These are phyloP conservation scores for Aotearoamyces nothofagi DNA, from an alignment of 2,329 filamentous ascomycete species.

Conservation along the genomic window DNA sequence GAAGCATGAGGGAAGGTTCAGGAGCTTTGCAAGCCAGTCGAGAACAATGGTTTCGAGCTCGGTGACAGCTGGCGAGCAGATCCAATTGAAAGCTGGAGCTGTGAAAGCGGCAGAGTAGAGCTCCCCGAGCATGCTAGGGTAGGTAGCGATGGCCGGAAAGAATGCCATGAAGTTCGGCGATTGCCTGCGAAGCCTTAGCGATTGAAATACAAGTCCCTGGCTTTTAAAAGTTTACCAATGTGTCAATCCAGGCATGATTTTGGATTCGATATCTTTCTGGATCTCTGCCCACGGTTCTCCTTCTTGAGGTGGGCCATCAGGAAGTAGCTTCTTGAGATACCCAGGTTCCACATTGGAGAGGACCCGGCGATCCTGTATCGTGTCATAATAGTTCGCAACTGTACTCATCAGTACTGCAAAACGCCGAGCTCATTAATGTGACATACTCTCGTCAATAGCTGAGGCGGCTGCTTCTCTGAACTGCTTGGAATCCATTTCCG, in stretches of 20 bases:
- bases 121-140: conserved; percentile 77
- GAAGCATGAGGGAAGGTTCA: conserved; percentile 60
- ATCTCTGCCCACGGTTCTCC: conserved; percentile 67
- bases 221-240: conserved; percentile 49
- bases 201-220: not conserved
- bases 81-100: conserved; percentile 92
- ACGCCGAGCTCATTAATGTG: not conserved
- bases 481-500: conserved; percentile 63
- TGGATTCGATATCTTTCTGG: conserved; percentile 65
- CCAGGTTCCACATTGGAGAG: conserved; percentile 69
- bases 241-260: conserved; percentile 84
- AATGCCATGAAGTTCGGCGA: conserved; percentile 88
- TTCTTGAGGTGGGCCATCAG: conserved; percentile 43
- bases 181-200: conserved; percentile 34
- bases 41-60: conserved; percentile 87
- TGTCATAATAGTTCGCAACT: conserved; percentile 80
- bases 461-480: conserved; percentile 65
- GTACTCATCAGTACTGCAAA: conserved; percentile 4
- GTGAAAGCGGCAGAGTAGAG: conserved; percentile 84
- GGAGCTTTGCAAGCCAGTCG: conserved; percentile 73
- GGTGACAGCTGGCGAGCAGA: conserved; percentile 82
- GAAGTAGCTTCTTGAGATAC: conserved; percentile 70
- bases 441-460: conserved; percentile 70
- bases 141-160: conserved; percentile 72
- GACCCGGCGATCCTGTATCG: conserved; percentile 53